Base-by-base conservation (phyloP, 2,329 filamentous ascomycete genomes). In the Ophiostoma himal-ulmi region DNA sequence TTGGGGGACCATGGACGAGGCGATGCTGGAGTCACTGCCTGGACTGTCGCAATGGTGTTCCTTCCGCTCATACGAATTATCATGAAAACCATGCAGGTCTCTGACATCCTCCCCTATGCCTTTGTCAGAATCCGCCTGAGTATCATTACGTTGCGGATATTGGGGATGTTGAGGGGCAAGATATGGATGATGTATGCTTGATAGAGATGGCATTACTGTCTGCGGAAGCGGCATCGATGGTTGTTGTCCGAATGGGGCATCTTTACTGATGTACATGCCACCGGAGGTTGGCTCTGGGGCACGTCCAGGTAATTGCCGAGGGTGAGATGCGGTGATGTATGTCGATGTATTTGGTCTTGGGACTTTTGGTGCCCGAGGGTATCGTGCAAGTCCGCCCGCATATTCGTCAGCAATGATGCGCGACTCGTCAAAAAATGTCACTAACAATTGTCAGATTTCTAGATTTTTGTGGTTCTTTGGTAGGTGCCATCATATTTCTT, bases 361-460 rank as follows among this genome's bases (percentile, higher is more conserved):
- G 83, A 34, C 66, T 17, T 17, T 44, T 5, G 39, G 39, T 62
- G 57, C 22, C 13, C 39, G 37, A 4, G 88, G 84, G 79, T 97
- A 97, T 73, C 88, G 88, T 74, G 88, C 86, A 34, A 89, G 81
- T 0, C 94, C 94, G 4, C 92, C 93, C 69, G 87, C 84, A 78
- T 98, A 98, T 78, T 97, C 93, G 0, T 91, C 94, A 7, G 94
- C 94, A 78, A 97, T 96, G 66, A 91, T 85, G 39, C 93, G 86
- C 30, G 94, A 97, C 77, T 98, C 93, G 77, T 97, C 94, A 76
- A 91, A 85, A 75, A 98, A 97, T 69, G 87, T 84, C 17, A 97
- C 88, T 86, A 41, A 26, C 57, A 13, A 20, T 36, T 30, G 20
- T 70, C 5, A 70, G 52, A 10, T 8, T 13, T 39, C 37, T 30